These are phyloP conservation scores for Xylaria sp. DNA, from an alignment of 2,329 filamentous ascomycete genomes.

Conservation along the genomic window DNA sequence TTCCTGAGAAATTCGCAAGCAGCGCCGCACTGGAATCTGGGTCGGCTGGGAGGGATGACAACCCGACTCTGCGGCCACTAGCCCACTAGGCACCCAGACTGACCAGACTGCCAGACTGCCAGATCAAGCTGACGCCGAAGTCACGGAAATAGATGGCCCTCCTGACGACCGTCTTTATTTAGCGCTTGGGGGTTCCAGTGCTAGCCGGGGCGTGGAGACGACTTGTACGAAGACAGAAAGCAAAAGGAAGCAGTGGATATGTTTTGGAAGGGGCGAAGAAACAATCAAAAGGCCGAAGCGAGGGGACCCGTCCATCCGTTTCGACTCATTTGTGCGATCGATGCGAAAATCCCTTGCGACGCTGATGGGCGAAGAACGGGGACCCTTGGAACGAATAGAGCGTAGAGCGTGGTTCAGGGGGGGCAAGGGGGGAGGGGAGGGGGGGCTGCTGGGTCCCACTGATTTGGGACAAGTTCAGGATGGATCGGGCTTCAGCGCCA, in stretches of 20 bases:
- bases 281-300: slow-evolving; percentile 5
- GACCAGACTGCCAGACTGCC: too few relatives aligned
- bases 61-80: slow-evolving; percentile 19
- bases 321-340: slow-evolving; percentile 23
- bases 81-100: slow-evolving; percentile 9
- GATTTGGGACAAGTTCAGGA: slow-evolving; percentile 28
- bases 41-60: slow-evolving; percentile 22
- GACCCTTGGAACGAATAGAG: too few relatives aligned
- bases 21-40: slow-evolving; percentile 11
- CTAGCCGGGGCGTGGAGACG: slow-evolving; percentile 13
- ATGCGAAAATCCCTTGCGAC: slow-evolving; percentile 19
- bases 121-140: slow-evolving; percentile 22
- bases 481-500: slow-evolving; percentile 15
- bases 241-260: slow-evolving; percentile 27
- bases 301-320: slow-evolving; percentile 12
- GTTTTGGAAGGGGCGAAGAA: slow-evolving; percentile 15
- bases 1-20: slow-evolving; percentile 16
- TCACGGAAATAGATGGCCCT: slow-evolving; percentile 23
- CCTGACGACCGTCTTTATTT: slow-evolving; percentile 31
- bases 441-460: slow-evolving; percentile 23
- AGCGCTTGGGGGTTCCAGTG: slow-evolving; percentile 19
- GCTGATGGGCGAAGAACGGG: slow-evolving; percentile 8
- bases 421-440: not conserved
- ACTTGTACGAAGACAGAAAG: slow-evolving; percentile 21
- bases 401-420: slow-evolving; percentile 10